Conservation (phyloP, 768 basidiomycete species). For the Suillus subaureus region DNA sequence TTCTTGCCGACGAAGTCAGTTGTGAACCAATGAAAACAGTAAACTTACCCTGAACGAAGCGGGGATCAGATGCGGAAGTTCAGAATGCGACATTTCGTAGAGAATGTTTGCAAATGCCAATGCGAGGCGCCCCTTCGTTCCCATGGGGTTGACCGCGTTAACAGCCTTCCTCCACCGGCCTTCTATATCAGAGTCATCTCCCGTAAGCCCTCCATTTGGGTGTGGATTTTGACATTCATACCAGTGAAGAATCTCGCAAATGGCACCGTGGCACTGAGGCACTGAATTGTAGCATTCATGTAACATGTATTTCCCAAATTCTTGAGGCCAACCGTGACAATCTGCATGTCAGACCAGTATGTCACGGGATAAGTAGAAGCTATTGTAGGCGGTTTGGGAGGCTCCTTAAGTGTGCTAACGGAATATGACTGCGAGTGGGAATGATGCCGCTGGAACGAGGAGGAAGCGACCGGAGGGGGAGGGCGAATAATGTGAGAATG, state of each 20-base stretch:
- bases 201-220: background rate
- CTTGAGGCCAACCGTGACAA: slow-evolving; percentile 85
- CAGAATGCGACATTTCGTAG: slow-evolving; percentile 85
- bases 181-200: slow-evolving; percentile 43
- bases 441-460: slow-evolving; percentile 75
- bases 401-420: slow-evolving; percentile 29
- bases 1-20: slow-evolving; percentile 38
- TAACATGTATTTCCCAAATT: slow-evolving; percentile 98
- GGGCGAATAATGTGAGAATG: slow-evolving; percentile 66
- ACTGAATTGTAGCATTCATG: slow-evolving; percentile 98
- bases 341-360: slow-evolving; percentile 82
- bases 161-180: slow-evolving; percentile 81
- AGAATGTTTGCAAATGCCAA: slow-evolving; percentile 82
- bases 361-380: slow-evolving; percentile 76
- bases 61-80: slow-evolving; percentile 81
- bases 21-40: slow-evolving; percentile 21
- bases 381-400: slow-evolving; percentile 67
- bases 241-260: slow-evolving; percentile 93
- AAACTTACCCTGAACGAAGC: slow-evolving; percentile 77
- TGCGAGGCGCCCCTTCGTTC: slow-evolving; percentile 83
- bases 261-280: slow-evolving; percentile 90
- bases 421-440: slow-evolving; percentile 44
- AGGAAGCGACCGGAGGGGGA: slow-evolving; percentile 76
- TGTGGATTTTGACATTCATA: slow-evolving; percentile 31
- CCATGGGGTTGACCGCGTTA: slow-evolving; percentile 83